Conservation (phyloP, 345 rosid species). For the Cardiospermum halicacabum region DNA sequence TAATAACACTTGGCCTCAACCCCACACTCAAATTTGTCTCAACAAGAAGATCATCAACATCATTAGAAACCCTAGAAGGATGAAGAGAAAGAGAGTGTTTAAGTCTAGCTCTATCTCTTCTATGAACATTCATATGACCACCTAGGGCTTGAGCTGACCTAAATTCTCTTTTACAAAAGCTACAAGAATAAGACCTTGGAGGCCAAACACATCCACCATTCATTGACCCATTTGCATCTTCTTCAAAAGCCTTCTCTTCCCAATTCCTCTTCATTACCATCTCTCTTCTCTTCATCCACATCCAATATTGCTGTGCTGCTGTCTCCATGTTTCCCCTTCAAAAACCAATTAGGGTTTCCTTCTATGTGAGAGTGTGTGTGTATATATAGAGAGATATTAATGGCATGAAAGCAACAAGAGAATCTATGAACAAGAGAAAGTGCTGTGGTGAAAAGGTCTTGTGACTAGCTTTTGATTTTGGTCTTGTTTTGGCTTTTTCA, state of each 20-base stretch:
- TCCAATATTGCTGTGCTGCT: constrained; percentile 29
- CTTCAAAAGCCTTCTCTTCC: constrained; percentile 63
- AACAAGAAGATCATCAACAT: constrained; percentile 5
- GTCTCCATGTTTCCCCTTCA: no score
- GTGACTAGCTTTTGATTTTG: constrained; percentile 21
- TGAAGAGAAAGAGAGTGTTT: constrained; percentile 31
- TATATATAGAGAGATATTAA: background rate
- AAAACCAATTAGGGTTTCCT: no score
- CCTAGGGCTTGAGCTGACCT: constrained; percentile 81
- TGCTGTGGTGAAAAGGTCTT: constrained; percentile 33
- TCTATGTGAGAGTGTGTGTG: no score
- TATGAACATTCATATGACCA: constrained; percentile 78
- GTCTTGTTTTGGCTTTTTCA: constrained; percentile 32
- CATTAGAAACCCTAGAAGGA: constrained; percentile 31
- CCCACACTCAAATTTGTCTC: constrained; percentile 35
- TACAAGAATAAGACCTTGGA: constrained; percentile 57
- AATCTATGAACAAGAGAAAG: constrained; percentile 29
- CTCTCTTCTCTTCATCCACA: constrained; percentile 30
- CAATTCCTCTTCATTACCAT: constrained; percentile 30
- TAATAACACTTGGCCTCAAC: constrained; percentile 14
- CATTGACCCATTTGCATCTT: constrained; percentile 41
- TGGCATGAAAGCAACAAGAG: constrained; percentile 27
- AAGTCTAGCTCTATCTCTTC: constrained; percentile 66
- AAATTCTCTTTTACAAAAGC: constrained; percentile 59
- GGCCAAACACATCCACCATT: constrained; percentile 56